Conservation (phyloP, 202 grass and related monocot genomes). For the Hordeum pubiflorum region DNA sequence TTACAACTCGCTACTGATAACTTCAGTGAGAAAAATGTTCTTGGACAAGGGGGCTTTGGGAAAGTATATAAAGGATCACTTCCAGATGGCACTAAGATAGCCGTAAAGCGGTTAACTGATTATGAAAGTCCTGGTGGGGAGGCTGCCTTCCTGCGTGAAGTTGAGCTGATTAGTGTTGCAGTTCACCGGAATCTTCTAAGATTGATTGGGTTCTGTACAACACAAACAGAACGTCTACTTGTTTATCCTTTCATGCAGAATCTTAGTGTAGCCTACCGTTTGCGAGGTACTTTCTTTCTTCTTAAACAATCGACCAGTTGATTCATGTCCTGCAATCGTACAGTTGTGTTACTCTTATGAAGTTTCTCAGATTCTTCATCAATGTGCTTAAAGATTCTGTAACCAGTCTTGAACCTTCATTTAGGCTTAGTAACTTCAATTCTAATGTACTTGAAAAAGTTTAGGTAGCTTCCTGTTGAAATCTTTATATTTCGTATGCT, state of each 20-base stretch:
- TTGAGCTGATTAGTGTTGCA: slow-evolving; percentile 89
- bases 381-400: not conserved
- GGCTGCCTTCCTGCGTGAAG: slow-evolving; percentile 78
- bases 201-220: slow-evolving; percentile 85
- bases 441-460: too few relatives aligned
- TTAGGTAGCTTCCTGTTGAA: not conserved
- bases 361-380: slow-evolving; percentile 7
- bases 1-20: slow-evolving; percentile 74
- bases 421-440: too few relatives aligned
- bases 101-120: slow-evolving; percentile 86
- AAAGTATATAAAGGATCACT: slow-evolving; percentile 92
- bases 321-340: not conserved
- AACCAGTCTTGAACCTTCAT: too few relatives aligned
- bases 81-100: slow-evolving; percentile 76
- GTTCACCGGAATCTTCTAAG: slow-evolving; percentile 91
- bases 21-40: slow-evolving; percentile 87
- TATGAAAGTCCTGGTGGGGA: slow-evolving; percentile 68
- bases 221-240: slow-evolving; percentile 68
- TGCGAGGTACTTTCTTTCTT: slow-evolving; percentile 62
- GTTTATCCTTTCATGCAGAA: slow-evolving; percentile 98
- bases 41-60: slow-evolving; percentile 93
- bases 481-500: not conserved
- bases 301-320: slow-evolving; percentile 3
- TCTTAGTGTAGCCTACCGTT: slow-evolving; percentile 81
- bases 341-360: not conserved